phyloP scores from a whole-genome alignment of 257 asterid genomes.

The Thymus mandschuricus region DNA sequence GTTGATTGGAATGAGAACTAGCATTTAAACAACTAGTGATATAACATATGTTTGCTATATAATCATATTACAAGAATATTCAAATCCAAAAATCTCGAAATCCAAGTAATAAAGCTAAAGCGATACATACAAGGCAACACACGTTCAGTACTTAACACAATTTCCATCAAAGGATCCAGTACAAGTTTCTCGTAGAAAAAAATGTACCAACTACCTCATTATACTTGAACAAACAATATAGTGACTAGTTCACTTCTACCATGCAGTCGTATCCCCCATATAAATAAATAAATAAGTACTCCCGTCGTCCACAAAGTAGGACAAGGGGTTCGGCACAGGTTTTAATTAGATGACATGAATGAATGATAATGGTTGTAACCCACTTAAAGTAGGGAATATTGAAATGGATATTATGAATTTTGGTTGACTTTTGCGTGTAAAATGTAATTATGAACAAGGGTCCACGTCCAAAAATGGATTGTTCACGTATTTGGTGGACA shows the following conservation, averaged over 20 bases:
- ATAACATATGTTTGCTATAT: too few species aligned
- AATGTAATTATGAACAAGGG: too few species aligned
- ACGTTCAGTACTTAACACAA: not conserved
- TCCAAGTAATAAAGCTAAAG: conserved; percentile 4
- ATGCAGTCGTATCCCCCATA: not conserved
- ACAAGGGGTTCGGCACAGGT: too few species aligned
- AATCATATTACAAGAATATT: not conserved
- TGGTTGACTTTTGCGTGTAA: too few species aligned
- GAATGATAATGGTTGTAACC: too few species aligned
- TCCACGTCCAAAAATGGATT: too few species aligned
- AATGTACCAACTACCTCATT: not conserved
- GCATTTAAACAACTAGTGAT: not conserved
- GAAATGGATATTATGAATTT: too few species aligned
- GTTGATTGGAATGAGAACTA: not conserved
- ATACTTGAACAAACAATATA: not conserved
- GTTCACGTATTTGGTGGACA: too few species aligned
- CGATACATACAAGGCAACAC: not conserved
- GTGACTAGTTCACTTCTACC: not conserved
- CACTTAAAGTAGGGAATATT: too few species aligned
- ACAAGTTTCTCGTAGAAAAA: not conserved
- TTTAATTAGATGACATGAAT: too few species aligned
- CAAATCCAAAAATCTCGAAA: not conserved
- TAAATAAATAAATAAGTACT: too few species aligned
- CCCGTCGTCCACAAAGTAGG: too few species aligned
- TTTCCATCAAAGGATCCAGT: not conserved